Evolutionary conservation across 805 yeast species (phyloP), one percentile per base, ranked within the genome.

Genomic region (Hanseniaspora pseudoguilliermondii): DNA sequence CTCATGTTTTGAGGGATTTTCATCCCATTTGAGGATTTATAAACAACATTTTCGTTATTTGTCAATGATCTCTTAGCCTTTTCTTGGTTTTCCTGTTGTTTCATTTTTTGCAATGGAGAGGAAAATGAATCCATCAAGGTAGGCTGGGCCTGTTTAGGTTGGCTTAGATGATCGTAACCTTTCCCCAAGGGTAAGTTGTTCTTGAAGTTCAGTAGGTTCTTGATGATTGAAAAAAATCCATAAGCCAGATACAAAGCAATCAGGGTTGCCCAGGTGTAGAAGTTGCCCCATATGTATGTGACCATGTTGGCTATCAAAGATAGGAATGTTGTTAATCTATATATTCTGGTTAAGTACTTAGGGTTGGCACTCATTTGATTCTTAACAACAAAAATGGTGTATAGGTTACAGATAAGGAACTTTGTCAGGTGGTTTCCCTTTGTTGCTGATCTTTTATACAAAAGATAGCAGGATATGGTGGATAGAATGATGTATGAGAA

Each of bases 1-100:
- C 55, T 52, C 55, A 52, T 52, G 23, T 52, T 42, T 15, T 52
- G 49, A 10, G 55, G 55, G 9, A 52, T 25, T 43, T 52, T 52
- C 55, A 52, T 52, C 25, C 55, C 55, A 16, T 52, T 52, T 3
- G 55, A 34, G 3, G 55, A 52, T 18, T 52, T 52, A 15, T 52
- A 52, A 36, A 52, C 49, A 25, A 52, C 39, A 7, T 44, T 34
- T 9, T 51, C 55, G n/a, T 39, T 39, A 13, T 35, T 9, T 20
- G 15, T 21, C 9, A 21, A 16, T 10, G 46, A 13, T 27, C 23
- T 44, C 8, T 36, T 27, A 15, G 40, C 42, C 27, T 23, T 32
- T 34, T 38, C 23, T 11, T 51, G 35, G 29, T 25, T 35, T 43
- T 23, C 23, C 16, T 52, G 49, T 21, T 52, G 49, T 44, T 52